These are phyloP conservation scores for Kwoniella bestiolae DNA, from an alignment of 768 basidiomycete genomes.

Conservation along the genomic window DNA sequence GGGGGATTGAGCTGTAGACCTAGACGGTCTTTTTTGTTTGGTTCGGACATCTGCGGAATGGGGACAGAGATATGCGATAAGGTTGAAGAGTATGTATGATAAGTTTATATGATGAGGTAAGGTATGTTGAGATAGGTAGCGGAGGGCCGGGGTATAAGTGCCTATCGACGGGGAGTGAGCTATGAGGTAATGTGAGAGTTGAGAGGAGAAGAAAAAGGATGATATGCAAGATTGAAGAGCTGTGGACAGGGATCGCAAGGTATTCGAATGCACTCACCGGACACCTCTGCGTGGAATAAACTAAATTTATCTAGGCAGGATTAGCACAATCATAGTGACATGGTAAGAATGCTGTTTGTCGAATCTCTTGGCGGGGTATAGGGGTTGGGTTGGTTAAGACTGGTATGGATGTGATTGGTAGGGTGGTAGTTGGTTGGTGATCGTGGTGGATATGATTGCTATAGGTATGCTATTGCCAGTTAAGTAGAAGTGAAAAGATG, in stretches of 20 bases:
- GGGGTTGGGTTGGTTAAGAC: too few species aligned
- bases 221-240: too few species aligned
- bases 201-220: neutral
- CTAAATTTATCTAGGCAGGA: slow-evolving; percentile 22
- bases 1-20: slow-evolving; percentile 13
- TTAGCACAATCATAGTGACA: slow-evolving; percentile 30
- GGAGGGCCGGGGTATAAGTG: slow-evolving; percentile 26
- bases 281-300: slow-evolving; percentile 24
- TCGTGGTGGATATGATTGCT: neutral
- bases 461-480: neutral
- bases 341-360: slow-evolving; percentile 10
- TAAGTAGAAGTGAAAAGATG: neutral
- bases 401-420: too few species aligned
- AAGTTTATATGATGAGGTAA: neutral
- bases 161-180: slow-evolving; percentile 2
- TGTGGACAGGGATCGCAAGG: neutral
- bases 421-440: neutral
- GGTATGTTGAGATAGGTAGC: neutral
- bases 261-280: slow-evolving; percentile 22
- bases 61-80: neutral
- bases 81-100: neutral
- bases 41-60: slow-evolving; percentile 7
- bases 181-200: neutral
- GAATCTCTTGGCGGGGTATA: neutral
- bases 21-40: slow-evolving; percentile 14